Conservation (phyloP, 441 rosid species). For the Erodium chrysanthum region DNA sequence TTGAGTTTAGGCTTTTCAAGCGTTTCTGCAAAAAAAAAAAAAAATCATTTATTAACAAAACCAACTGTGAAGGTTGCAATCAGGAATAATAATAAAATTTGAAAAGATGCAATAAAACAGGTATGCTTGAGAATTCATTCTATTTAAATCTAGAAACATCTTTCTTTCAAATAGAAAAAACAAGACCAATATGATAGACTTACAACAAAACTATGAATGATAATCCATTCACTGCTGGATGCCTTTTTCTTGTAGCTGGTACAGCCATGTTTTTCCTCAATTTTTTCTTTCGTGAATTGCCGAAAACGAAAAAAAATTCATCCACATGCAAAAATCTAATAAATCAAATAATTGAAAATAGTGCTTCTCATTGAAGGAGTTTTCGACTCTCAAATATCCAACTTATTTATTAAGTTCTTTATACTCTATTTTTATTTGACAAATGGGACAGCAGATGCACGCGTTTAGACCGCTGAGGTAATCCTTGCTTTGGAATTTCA, state of each 20-base stretch:
- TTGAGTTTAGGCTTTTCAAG: conserved; percentile 51
- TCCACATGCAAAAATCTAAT: not conserved
- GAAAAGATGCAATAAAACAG: not conserved
- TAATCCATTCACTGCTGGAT: not conserved
- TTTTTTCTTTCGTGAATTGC: not conserved
- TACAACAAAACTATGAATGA: not conserved
- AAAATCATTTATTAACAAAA: not conserved
- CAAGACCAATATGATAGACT: not conserved
- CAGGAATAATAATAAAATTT: not conserved
- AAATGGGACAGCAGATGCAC: too few species aligned
- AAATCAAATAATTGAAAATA: too few species aligned
- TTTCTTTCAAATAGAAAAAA: not conserved
- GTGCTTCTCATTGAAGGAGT: too few species aligned
- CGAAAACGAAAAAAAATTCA: not conserved
- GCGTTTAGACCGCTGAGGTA: too few species aligned
- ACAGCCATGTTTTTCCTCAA: not conserved
- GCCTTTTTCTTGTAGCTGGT: not conserved
- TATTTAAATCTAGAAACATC: not conserved
- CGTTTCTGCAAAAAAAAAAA: conserved; percentile 58
- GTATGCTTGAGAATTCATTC: not conserved
- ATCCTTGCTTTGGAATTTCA: too few species aligned
- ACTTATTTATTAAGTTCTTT: too few species aligned
- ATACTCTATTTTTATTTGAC: too few species aligned
- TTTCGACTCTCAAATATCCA: too few species aligned
- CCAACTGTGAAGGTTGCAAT: not conserved